Conservation (phyloP, 1,284 basidiomycete genomes). For the Sparassis latifolia region DNA sequence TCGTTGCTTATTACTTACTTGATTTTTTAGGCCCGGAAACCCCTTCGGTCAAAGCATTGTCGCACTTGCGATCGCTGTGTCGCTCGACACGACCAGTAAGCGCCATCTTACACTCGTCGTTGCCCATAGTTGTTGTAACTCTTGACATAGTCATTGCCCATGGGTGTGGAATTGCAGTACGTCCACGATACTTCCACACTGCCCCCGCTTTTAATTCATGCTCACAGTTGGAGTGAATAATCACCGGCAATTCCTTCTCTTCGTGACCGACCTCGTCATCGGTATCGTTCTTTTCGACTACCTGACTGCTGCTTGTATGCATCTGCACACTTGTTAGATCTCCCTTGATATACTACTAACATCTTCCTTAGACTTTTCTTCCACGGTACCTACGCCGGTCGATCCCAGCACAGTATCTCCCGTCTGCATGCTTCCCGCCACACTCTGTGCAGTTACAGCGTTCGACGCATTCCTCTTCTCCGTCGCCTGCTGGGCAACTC, state of each 20-base stretch:
- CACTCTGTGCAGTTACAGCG: conserved; percentile 65
- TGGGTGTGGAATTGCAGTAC: conserved; percentile 97
- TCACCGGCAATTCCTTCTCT: conserved; percentile 91
- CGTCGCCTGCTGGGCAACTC: conserved; percentile 76
- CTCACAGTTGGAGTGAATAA: conserved; percentile 84
- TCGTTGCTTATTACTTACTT: neutral
- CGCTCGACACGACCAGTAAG: conserved; percentile 87
- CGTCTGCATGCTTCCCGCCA: conserved; percentile 61
- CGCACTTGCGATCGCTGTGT: conserved; percentile 88
- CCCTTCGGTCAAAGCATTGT: conserved; percentile 94
- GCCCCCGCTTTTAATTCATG: conserved; percentile 2
- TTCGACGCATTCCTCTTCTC: conserved; percentile 83
- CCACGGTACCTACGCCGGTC: conserved; percentile 31
- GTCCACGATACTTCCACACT: conserved; percentile 1
- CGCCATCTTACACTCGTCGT: conserved; percentile 7
- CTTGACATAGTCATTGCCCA: conserved; percentile 75
- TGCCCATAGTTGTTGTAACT: neutral
- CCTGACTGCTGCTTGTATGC: conserved; percentile 74
- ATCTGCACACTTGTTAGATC: conserved; percentile 9
- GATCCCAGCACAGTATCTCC: conserved; percentile 41
- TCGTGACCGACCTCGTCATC: conserved; percentile 78
- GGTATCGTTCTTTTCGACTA: conserved; percentile 81
- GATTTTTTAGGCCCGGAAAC: conserved; percentile 66
- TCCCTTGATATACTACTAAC: neutral
- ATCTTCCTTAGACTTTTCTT: conserved; percentile 37